Evolutionary conservation across 2,329 filamentous ascomycete genomes (phyloP).

Genomic region (Dactylella cylindrospora): DNA sequence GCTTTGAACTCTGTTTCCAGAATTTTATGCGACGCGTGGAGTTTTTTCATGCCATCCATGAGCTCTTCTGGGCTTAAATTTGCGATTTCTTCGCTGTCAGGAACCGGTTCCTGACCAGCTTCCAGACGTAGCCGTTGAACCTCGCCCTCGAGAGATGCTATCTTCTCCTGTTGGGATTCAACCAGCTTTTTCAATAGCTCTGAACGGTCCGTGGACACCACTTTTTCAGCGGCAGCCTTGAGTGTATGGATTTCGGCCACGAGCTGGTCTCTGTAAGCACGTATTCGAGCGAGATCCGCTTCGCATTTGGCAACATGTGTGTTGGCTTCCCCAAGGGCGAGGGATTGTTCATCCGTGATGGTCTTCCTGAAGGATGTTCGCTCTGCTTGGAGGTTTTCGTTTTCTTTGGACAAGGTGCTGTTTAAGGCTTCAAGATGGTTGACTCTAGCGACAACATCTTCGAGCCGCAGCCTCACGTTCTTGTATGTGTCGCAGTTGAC

Average conservation of each 20-base stretch:
- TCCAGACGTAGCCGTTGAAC: constrained; percentile 68
- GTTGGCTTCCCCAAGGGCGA: constrained; percentile 73
- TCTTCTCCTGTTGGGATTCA: constrained; percentile 75
- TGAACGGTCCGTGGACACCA: constrained; percentile 61
- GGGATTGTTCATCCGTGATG: constrained; percentile 76
- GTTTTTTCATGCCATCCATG: constrained; percentile 68
- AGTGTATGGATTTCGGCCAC: constrained; percentile 77
- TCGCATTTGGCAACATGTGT: constrained; percentile 78
- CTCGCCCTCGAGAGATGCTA: constrained; percentile 78
- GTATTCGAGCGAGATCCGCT: constrained; percentile 79
- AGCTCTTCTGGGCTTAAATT: constrained; percentile 70
- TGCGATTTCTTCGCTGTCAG: constrained; percentile 57
- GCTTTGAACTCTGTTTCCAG: constrained; percentile 85
- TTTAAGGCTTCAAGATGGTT: constrained; percentile 91
- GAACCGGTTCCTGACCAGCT: constrained; percentile 56
- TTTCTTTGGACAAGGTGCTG: constrained; percentile 78
- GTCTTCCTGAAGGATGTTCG: constrained; percentile 77
- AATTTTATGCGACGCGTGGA: constrained; percentile 77
- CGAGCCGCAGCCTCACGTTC: constrained; percentile 81
- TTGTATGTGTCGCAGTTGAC: constrained; percentile 92
- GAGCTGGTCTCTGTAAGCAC: constrained; percentile 80
- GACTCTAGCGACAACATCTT: constrained; percentile 86
- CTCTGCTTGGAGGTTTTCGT: constrained; percentile 80
- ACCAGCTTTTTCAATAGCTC: constrained; percentile 78
- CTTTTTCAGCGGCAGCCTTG: constrained; percentile 76